A percentile compares a stretch with the other conserved stretches of the same genome.
Conservation (phyloP, 2,329 filamentous ascomycete species). For the Amauroascus niger region DNA sequence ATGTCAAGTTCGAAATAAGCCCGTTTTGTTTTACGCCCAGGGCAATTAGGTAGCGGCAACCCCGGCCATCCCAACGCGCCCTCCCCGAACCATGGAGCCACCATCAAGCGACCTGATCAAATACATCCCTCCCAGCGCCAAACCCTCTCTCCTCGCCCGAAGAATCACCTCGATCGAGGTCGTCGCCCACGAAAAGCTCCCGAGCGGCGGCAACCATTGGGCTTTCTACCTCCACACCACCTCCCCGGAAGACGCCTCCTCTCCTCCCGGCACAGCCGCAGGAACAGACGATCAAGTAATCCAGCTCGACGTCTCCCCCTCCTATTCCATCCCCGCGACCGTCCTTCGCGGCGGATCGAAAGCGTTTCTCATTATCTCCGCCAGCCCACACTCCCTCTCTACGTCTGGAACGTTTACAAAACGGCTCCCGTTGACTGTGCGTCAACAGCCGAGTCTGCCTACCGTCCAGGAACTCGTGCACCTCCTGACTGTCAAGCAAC, state of each 20-base stretch:
- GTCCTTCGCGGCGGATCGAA: slow-evolving; percentile 8
- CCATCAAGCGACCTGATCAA: slow-evolving; percentile 2
- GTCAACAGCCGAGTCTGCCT: background rate
- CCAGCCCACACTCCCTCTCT: background rate
- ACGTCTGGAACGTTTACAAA: background rate
- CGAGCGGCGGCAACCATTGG: slow-evolving; percentile 10
- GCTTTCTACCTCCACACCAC: slow-evolving; percentile 11
- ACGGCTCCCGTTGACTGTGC: background rate
- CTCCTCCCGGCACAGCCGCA: background rate
- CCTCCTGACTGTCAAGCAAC: slow-evolving; percentile 3
- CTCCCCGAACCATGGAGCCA: background rate
- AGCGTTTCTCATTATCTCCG: slow-evolving; percentile 8
- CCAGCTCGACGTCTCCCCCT: slow-evolving; percentile 10
- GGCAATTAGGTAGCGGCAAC: no score
- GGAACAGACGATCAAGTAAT: slow-evolving; percentile 6
- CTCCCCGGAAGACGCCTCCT: background rate
- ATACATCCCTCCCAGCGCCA: slow-evolving; percentile 9
- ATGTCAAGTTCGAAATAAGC: no score
- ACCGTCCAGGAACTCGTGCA: slow-evolving; percentile 2
- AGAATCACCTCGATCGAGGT: slow-evolving; percentile 8
- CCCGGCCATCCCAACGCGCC: no score
- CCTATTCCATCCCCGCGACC: slow-evolving; percentile 7
- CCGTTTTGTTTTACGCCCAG: no score
- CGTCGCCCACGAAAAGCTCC: slow-evolving; percentile 9
- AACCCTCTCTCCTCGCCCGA: slow-evolving; percentile 1